Base-by-base conservation (phyloP, 495 filamentous ascomycete species). In the Penicillium herquei region DNA sequence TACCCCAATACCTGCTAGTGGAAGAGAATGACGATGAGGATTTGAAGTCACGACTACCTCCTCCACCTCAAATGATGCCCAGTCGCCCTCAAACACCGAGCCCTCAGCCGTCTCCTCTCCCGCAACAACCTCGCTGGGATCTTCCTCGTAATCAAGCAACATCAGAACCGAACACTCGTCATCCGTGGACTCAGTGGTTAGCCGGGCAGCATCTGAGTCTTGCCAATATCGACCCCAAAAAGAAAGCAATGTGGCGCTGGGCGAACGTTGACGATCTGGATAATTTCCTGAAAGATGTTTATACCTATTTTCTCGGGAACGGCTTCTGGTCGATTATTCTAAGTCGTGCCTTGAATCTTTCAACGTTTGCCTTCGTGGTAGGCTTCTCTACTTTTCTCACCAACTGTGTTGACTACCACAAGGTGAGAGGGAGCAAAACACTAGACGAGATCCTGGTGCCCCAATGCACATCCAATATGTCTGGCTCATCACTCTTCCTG, bases 191-290 rank as follows among this genome's bases (percentile, higher is more conserved):
- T 47, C 61, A 67, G 26, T 73, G 70, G 70, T 68, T 72, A 10
- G 47, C 67, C 46, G 55, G 68, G 55, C 61, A 71, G 65, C 53
- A 69, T 57, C 64, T 76, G 34, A 61, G 77, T 47, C 58, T 87
- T 66, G 70, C 73, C 48, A 58, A 84, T 61, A 70, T 78, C 35
- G 84, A 86, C 63, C 86, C 87, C 11, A 89, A 87, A 71, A 85
- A 92, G 62, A 90, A 85, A 69, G 93, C 94, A 3, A 86, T 96
- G 81, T 98, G 92, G 88, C 86, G 87, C 66, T 98, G 94, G 91
- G 89, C 89, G 53, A 97, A 96, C 64, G 90, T 96, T 32, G 83
- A 86, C 42, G 94, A 98, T 65, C 74, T 98, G 54, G 94, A 98
- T 68, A 87, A 85, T 55, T 98, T 97, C 68, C 80, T 98, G 43